Evolutionary conservation across 2,329 filamentous ascomycete species (phyloP).

Genomic region (Fusarium sp.): DNA sequence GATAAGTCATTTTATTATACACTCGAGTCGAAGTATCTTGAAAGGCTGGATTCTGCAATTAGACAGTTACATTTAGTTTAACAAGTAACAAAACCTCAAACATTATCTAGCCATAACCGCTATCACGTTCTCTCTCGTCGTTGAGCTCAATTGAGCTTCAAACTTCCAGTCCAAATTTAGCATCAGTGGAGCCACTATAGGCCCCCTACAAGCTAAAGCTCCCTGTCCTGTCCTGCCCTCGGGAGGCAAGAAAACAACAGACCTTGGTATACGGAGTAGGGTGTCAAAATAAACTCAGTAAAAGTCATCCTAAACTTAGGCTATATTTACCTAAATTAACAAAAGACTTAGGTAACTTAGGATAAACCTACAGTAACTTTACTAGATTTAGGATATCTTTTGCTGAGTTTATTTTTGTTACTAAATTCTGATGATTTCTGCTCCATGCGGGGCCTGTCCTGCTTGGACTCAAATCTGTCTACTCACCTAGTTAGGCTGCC

Average conservation of each 20-base stretch:
- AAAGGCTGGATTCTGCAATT: neutral
- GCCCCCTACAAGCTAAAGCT: neutral
- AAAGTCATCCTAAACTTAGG: too few species aligned
- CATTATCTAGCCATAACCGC: neutral
- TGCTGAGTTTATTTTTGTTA: too few species aligned
- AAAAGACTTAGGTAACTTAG: too few species aligned
- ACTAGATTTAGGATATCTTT: too few species aligned
- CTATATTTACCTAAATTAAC: too few species aligned
- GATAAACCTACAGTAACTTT: too few species aligned
- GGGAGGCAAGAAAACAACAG: too few species aligned
- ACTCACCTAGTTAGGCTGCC: neutral
- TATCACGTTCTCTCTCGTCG: neutral
- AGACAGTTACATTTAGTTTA: neutral
- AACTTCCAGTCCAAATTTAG: neutral
- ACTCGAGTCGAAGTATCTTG: neutral
- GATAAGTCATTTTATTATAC: neutral
- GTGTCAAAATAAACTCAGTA: too few species aligned
- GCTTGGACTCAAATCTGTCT: neutral
- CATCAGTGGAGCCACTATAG: slow-evolving; percentile 5
- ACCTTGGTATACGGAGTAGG: too few species aligned
- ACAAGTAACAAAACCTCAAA: neutral
- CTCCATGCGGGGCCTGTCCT: neutral
- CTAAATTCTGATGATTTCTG: too few species aligned
- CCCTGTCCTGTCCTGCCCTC: neutral
- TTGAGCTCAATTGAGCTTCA: neutral